A percentile compares a stretch with the other conserved stretches of the same genome.
Conservation (phyloP, 208 protist genomes). For the Leptomonas pyrrhocoris region DNA sequence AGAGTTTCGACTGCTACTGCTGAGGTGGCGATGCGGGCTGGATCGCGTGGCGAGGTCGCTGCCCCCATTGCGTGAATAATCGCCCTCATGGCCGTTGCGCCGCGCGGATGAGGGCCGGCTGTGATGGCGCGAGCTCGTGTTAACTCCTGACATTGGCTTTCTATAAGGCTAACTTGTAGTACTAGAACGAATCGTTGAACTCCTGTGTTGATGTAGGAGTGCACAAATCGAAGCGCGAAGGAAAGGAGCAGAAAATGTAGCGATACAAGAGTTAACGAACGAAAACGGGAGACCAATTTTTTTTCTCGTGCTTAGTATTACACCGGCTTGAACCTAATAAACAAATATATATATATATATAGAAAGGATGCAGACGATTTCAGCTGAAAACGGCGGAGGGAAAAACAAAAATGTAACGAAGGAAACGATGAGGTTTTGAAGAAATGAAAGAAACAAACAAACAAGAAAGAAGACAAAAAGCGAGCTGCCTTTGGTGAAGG, state of each 20-base stretch:
- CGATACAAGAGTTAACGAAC: too few species aligned
- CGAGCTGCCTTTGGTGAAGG: background rate
- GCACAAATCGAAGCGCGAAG: background rate
- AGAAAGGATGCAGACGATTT: background rate
- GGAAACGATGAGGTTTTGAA: background rate
- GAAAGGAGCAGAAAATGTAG: too few species aligned
- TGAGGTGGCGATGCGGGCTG: slow-evolving; percentile 25
- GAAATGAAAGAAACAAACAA: slow-evolving; percentile 10
- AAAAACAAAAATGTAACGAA: slow-evolving; percentile 3
- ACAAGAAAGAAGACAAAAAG: background rate
- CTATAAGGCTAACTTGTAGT: background rate
- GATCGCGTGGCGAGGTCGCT: slow-evolving; percentile 2
- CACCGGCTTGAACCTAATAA: too few species aligned
- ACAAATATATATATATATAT: background rate
- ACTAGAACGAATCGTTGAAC: too few species aligned
- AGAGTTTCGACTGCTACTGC: slow-evolving; percentile 21
- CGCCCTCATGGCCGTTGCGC: slow-evolving; percentile 16
- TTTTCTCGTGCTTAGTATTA: too few species aligned
- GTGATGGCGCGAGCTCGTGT: slow-evolving; percentile 19
- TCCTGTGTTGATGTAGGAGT: too few species aligned
- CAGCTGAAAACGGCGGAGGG: background rate
- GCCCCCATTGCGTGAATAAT: slow-evolving; percentile 1
- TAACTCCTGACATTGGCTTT: slow-evolving; percentile 14
- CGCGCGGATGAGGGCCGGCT: slow-evolving; percentile 17
- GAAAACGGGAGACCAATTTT: too few species aligned